Conservation (phyloP, 176 grass and related monocot species). For the Rhynchospora tenuis region DNA sequence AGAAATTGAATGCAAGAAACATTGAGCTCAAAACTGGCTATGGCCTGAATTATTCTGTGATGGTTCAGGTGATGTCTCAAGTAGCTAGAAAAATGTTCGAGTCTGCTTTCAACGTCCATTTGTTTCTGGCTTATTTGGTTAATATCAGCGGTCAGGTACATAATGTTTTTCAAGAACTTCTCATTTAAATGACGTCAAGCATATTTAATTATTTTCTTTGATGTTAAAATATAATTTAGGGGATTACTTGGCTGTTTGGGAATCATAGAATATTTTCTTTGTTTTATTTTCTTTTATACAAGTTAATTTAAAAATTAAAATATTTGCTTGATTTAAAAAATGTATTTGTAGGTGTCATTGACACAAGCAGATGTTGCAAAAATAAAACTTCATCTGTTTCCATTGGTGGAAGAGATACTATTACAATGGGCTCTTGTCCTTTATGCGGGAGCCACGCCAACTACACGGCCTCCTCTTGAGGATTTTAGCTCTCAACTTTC, state of each 20-base stretch:
- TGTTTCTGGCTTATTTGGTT: conserved; percentile 88
- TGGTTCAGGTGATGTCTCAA: conserved; percentile 75
- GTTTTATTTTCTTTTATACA: conserved; percentile 17
- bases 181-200: neutral
- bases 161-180: conserved; percentile 16
- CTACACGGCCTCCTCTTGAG: conserved; percentile 49
- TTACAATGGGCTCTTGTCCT: conserved; percentile 78
- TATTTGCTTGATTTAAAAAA: conserved; percentile 21
- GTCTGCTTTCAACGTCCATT: conserved; percentile 71
- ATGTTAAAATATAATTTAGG: neutral
- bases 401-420: conserved; percentile 60
- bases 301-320: neutral
- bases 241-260: conserved; percentile 5
- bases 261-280: conserved; percentile 15
- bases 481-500: conserved; percentile 94
- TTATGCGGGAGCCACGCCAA: conserved; percentile 72
- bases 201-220: neutral
- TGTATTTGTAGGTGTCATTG: conserved; percentile 61
- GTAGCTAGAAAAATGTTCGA: conserved; percentile 86
- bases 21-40: conserved; percentile 40
- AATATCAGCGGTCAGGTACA: conserved; percentile 76
- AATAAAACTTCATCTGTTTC: conserved; percentile 69
- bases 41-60: conserved; percentile 57
- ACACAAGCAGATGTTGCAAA: conserved; percentile 63
- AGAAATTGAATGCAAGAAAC: conserved; percentile 21